Percentiles rank a stretch among this genome's conserved stretches.
Conservation (phyloP, 441 rosid species). For the Cnidoscolus chayamansa region DNA sequence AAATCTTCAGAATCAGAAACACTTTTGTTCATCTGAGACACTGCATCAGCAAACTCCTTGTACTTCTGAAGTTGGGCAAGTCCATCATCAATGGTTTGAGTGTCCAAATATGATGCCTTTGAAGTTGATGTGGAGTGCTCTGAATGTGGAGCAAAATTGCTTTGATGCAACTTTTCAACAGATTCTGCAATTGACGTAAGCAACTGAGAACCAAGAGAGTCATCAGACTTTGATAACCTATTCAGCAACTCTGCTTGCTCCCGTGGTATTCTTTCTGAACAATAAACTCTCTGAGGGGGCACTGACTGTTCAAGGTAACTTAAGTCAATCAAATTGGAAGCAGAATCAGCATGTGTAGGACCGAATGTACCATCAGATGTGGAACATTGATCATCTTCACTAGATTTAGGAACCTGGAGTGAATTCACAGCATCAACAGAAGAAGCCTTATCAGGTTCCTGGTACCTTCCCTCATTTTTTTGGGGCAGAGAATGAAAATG, state of each 20-base stretch:
- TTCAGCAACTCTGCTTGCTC: constrained; percentile 59
- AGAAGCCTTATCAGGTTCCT: constrained; percentile 38
- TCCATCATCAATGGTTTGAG: constrained; percentile 39
- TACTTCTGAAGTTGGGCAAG: constrained; percentile 41
- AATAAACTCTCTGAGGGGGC: constrained; percentile 53
- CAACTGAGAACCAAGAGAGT: constrained; percentile 78
- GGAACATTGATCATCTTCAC: constrained; percentile 44
- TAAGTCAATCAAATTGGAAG: constrained; percentile 48
- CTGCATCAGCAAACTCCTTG: constrained; percentile 40
- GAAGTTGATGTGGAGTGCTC: constrained; percentile 29
- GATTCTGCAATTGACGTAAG: constrained; percentile 42
- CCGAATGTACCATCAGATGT: constrained; percentile 34
- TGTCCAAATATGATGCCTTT: constrained; percentile 28
- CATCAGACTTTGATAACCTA: constrained; percentile 77
- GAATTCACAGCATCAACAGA: constrained; percentile 44
- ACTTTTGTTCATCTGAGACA: constrained; percentile 36
- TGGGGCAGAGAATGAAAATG: constrained; percentile 36
- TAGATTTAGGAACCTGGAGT: constrained; percentile 36
- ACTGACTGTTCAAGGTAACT: constrained; percentile 46
- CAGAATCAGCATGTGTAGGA: constrained; percentile 38
- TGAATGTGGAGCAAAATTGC: constrained; percentile 23
- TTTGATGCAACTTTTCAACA: constrained; percentile 39
- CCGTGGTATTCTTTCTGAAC: constrained; percentile 73
- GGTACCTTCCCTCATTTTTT: constrained; percentile 38
- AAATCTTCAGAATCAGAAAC: constrained; percentile 38